A percentile compares a stretch with the other conserved stretches of the same genome.
Conservation (phyloP, 208 protist genomes). For the Leishmania arabica region DNA sequence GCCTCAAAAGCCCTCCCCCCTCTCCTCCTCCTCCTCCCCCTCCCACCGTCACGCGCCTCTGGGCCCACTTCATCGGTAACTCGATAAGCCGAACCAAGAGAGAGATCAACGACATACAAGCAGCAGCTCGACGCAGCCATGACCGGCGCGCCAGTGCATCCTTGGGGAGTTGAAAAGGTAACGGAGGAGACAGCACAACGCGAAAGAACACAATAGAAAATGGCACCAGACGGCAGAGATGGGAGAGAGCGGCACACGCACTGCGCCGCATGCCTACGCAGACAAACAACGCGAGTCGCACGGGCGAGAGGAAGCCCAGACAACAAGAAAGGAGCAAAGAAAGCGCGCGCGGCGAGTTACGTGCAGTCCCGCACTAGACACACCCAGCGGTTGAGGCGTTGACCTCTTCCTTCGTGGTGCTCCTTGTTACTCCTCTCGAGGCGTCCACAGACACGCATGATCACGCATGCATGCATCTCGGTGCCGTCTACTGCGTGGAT, state of each 20-base stretch:
- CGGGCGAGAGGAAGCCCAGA: background rate
- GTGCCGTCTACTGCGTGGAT: background rate
- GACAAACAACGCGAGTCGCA: background rate
- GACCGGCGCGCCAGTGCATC: background rate
- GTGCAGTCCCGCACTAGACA: background rate
- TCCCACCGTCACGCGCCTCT: background rate
- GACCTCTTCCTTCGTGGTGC: background rate
- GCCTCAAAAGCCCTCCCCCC: background rate
- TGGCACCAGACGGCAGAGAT: background rate
- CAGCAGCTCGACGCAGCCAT: conserved; percentile 3
- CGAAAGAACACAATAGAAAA: background rate
- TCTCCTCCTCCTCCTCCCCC: background rate
- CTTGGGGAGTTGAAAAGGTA: background rate
- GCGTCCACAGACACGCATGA: background rate
- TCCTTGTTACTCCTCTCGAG: background rate
- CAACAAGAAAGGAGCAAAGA: background rate
- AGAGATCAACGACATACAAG: conserved; percentile 3
- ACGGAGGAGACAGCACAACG: background rate
- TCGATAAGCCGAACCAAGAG: conserved; percentile 9
- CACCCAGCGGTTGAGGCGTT: background rate
- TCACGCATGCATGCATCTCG: background rate
- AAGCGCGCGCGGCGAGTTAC: background rate
- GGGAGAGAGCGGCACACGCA: background rate
- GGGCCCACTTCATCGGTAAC: background rate
- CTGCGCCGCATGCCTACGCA: background rate